Evolutionary conservation across 208 protist genomes (phyloP), one percentile per base, ranked within the genome.

Genomic region (Leishmania mexicana): DNA sequence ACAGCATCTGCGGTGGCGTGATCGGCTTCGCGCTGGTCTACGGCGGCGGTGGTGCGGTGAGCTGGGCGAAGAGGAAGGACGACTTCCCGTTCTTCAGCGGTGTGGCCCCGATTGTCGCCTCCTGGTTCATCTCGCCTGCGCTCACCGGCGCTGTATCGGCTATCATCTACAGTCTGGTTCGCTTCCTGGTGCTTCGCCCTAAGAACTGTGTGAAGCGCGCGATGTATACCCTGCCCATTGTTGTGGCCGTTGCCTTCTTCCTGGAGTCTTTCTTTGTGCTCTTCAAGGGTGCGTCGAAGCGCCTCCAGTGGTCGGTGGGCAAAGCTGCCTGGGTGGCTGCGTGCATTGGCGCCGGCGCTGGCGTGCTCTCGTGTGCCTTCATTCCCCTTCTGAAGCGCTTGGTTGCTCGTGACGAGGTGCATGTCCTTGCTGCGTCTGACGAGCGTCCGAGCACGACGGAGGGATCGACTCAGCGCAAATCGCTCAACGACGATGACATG

Each of bases 11-110:
- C 64, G 90, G 90, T 72, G 90, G 88, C 38, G 85, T 94, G 19
- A 86, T 94, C 68, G 90, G 90, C 53, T 94, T 94, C 75, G 87
- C 89, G 73, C 80, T 94, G 62, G 90, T 92, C 45, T 94, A 88
- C 80, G 90, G 90, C 60, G 90, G 90, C 54, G 76, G 45, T 15
- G 79, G 62, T 24, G 77, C 81, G 5, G 88, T 94, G 4, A 89
- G 64, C 73, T 94, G 89, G 87, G 88, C 90, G 13, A 78, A 78
- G 45, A 75, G 28, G 64, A 90, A 83, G 60, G 71, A 86, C 51
- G 75, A 79, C 0, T 94, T 94, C 78, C 90, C 90, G 17, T 94
- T 90, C 80, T 79, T 94, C 58, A 75, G 10, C 24, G 90, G 90
- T 42, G 79, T 94, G 47, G 89, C 80, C 19, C 89, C 90, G 45